Conservation (phyloP, 805 yeast species). For the Starmerella floricola region DNA sequence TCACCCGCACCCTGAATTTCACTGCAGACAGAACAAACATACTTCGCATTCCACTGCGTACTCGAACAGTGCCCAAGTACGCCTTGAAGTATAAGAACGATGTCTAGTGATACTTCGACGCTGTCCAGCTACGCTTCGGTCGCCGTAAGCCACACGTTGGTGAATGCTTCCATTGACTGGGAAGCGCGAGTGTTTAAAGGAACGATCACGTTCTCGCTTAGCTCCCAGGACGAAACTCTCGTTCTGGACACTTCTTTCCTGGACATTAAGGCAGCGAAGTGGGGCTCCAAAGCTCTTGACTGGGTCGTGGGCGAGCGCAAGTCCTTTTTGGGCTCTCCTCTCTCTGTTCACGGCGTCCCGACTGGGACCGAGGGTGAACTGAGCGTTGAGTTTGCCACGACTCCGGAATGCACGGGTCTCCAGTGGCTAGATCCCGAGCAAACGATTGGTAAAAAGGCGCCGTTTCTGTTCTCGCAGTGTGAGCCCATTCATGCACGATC, state of each 20-base stretch:
- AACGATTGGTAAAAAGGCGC: conserved; percentile 58
- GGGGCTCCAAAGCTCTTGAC: conserved; percentile 32
- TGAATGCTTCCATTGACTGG: conserved; percentile 48
- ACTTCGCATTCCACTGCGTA: too few relatives aligned
- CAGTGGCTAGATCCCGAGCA: conserved; percentile 71
- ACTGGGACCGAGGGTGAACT: conserved; percentile 16
- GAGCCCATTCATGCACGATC: conserved; percentile 87
- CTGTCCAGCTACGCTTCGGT: conserved; percentile 56
- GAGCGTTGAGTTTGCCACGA: conserved; percentile 50
- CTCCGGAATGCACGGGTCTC: conserved; percentile 65
- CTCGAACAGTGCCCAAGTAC: too few relatives aligned
- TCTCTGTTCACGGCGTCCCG: conserved; percentile 26
- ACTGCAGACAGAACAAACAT: too few relatives aligned
- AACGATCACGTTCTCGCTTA: conserved; percentile 38
- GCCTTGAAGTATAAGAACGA: neutral
- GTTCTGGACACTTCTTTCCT: conserved; percentile 60
- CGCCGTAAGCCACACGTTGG: conserved; percentile 38
- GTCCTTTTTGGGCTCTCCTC: conserved; percentile 36
- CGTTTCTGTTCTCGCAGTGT: conserved; percentile 75
- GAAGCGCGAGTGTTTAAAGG: conserved; percentile 43
- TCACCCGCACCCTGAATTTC: too few relatives aligned
- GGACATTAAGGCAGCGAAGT: conserved; percentile 34
- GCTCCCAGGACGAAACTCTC: conserved; percentile 29
- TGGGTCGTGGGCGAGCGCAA: conserved; percentile 28
- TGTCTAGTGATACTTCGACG: conserved; percentile 38